Conservation (phyloP, 495 filamentous ascomycete species). For the Trichoderma gamsii region DNA sequence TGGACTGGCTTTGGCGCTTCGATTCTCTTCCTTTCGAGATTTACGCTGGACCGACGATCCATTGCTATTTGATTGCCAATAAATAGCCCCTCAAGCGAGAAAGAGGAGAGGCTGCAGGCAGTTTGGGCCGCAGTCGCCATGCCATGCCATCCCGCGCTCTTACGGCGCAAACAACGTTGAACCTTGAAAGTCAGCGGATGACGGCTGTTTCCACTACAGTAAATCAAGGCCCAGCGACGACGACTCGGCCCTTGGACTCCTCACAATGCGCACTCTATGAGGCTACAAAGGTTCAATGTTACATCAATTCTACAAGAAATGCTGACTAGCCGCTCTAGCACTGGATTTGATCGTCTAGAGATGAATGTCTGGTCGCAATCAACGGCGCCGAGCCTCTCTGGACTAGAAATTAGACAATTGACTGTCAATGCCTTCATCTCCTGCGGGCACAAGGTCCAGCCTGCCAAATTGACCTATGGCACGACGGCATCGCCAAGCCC, state of each 20-base stretch:
- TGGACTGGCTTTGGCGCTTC: background rate
- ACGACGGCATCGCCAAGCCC: conserved; percentile 1
- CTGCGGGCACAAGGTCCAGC: conserved; percentile 3
- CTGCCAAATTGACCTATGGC: background rate
- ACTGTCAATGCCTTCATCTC: background rate
- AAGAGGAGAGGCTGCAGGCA: background rate
- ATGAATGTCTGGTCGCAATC: too few species aligned
- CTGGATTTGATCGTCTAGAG: background rate
- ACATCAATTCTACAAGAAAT: background rate
- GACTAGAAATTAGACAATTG: too few species aligned
- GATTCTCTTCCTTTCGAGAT: background rate
- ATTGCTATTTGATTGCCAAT: background rate
- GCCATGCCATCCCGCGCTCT: background rate
- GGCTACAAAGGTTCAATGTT: background rate
- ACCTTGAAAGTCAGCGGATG: background rate
- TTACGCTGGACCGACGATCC: background rate
- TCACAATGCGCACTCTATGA: background rate
- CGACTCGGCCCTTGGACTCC: background rate
- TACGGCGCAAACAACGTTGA: background rate
- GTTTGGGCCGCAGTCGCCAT: background rate
- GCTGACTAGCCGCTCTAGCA: background rate
- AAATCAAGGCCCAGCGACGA: too few species aligned
- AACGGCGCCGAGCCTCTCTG: background rate
- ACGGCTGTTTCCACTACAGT: background rate
- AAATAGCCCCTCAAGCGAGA: background rate